Conservation (phyloP, 306 rosid species). For the Begonia loranthoides region DNA sequence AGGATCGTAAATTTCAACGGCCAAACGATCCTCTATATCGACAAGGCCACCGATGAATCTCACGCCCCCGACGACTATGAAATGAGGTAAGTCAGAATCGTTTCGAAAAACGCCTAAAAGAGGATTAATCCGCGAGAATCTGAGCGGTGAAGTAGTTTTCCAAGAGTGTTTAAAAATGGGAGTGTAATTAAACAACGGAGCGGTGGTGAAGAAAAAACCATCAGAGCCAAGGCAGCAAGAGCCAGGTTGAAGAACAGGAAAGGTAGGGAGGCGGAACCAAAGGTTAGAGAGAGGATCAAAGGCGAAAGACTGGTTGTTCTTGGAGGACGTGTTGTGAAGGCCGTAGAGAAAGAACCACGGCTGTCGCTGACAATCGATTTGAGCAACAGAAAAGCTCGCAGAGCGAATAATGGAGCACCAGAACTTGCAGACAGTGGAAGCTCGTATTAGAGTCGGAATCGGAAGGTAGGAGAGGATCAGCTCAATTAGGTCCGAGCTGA, state of each 20-base stretch:
- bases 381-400: conserved; percentile 18
- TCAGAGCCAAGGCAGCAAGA: conserved; percentile 45
- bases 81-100: conserved; percentile 9
- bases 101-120: conserved; percentile 48
- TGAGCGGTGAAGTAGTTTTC: conserved; percentile 42
- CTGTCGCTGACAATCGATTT: not conserved
- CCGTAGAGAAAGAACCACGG: conserved; percentile 85
- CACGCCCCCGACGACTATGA: conserved; percentile 71
- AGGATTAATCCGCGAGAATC: conserved; percentile 60
- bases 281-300: conserved; percentile 55
- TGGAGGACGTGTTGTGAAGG: conserved; percentile 67
- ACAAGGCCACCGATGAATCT: conserved; percentile 59
- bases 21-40: conserved; percentile 71
- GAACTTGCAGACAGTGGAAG: conserved; percentile 55
- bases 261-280: conserved; percentile 56
- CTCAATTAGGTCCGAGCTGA: conserved; percentile 46
- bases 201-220: conserved; percentile 54
- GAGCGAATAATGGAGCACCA: conserved; percentile 57
- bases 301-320: conserved; percentile 66
- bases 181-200: conserved; percentile 44
- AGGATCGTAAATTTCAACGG: conserved; percentile 59
- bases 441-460: conserved; percentile 35
- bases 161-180: conserved; percentile 28
- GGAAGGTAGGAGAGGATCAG: conserved; percentile 54
- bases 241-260: conserved; percentile 17